phyloP scores from a whole-genome alignment of 768 basidiomycete genomes.

The Amanita phalloides region DNA sequence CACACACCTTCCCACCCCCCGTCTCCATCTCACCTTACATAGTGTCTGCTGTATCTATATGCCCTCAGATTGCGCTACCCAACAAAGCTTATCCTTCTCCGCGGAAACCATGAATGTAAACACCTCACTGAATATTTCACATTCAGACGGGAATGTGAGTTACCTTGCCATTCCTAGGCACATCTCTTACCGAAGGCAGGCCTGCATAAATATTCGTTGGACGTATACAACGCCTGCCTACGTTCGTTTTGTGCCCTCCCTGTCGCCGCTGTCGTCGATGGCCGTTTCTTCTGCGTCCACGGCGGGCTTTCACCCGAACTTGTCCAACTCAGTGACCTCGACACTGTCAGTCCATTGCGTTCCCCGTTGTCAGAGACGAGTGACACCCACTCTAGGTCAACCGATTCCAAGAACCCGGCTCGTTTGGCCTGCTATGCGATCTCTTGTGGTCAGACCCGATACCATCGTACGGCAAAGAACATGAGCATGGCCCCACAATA shows the following conservation, averaged over 20 bases:
- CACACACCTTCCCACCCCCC: background rate
- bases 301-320: conserved; percentile 91
- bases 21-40: background rate
- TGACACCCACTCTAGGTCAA: conserved; percentile 47
- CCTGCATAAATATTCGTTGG: conserved; percentile 80
- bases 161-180: conserved; percentile 8
- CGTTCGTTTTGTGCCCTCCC: conserved; percentile 87
- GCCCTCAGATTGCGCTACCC: conserved; percentile 89
- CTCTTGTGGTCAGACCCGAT: conserved; percentile 95
- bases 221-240: conserved; percentile 88
- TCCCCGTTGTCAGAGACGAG: background rate
- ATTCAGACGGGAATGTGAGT: conserved; percentile 91
- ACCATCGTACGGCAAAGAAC: conserved; percentile 78
- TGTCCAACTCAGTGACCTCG: conserved; percentile 65
- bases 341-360: conserved; percentile 29
- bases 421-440: conserved; percentile 86
- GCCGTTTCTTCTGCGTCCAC: conserved; percentile 95
- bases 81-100: conserved; percentile 67
- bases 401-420: conserved; percentile 90
- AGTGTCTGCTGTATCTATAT: conserved; percentile 91
- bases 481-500: conserved; percentile 46
- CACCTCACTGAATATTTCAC: conserved; percentile 98
- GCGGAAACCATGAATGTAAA: conserved; percentile 96
- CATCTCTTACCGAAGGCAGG: conserved; percentile 29
- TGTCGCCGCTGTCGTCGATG: conserved; percentile 84